Conservation (phyloP, 192 early-diverging fungal species). For the Backusella psychrophila region DNA sequence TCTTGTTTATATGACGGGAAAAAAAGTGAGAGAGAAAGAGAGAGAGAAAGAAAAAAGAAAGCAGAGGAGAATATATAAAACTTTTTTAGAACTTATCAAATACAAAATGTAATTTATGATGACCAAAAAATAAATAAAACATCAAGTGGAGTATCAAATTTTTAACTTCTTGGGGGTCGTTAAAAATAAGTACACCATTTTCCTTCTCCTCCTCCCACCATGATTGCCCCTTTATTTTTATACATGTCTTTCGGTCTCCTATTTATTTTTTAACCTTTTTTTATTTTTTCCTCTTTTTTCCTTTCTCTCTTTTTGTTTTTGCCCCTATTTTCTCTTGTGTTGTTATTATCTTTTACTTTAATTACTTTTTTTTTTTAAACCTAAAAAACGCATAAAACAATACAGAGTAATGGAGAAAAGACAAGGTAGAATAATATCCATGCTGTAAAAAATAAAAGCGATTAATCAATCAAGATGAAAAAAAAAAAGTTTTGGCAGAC, state of each 20-base stretch:
- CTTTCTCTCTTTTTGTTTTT: constrained; percentile 1
- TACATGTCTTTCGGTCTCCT: background rate
- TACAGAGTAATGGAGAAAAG: background rate
- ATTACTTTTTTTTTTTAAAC: background rate
- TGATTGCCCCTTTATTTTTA: background rate
- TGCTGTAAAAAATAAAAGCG: background rate
- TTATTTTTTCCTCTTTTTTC: background rate
- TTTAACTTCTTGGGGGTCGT: background rate
- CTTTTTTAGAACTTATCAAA: background rate
- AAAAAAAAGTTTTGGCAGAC: background rate
- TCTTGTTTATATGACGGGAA: background rate
- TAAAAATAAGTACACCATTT: background rate
- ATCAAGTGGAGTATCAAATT: background rate
- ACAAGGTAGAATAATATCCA: background rate
- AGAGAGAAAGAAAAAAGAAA: background rate
- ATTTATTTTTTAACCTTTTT: background rate
- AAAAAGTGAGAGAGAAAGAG: background rate
- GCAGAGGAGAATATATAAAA: background rate
- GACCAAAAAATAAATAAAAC: background rate
- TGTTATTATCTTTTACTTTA: background rate
- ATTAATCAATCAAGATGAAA: background rate
- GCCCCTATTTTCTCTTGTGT: background rate
- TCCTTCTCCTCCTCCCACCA: background rate
- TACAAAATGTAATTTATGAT: background rate
- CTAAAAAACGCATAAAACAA: background rate